A percentile compares a stretch with the other conserved stretches of the same genome.
Evolutionary conservation across 179 eudicot species (phyloP).

Genomic region (Gypsophila paniculata): DNA sequence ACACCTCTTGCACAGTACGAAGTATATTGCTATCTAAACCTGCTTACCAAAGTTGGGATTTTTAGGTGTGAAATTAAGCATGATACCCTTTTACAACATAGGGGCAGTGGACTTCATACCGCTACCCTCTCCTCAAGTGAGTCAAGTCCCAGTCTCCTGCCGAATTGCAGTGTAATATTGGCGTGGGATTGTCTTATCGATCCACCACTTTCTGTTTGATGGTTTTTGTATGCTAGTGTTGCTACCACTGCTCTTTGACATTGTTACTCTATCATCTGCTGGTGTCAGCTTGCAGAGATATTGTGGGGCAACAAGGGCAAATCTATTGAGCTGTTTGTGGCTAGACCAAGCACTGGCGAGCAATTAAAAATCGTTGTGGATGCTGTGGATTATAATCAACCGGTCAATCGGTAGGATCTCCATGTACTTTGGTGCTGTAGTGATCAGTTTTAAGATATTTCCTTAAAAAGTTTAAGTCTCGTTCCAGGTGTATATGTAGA

Average conservation of each 20-base stretch:
- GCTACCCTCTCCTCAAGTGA: no score
- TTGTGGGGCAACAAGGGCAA: slow-evolving; percentile 14
- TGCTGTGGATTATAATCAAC: slow-evolving; percentile 1
- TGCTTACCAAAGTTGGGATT: no score
- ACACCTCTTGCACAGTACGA: no score
- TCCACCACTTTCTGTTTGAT: no score
- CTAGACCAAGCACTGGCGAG: background rate
- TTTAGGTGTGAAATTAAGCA: no score
- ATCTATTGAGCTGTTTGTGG: slow-evolving; percentile 1
- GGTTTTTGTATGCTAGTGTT: background rate
- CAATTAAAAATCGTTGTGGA: background rate
- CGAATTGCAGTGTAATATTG: no score
- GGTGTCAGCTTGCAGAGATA: slow-evolving; percentile 7
- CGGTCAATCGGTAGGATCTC: slow-evolving; percentile 12
- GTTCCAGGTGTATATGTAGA: no score
- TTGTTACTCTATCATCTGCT: background rate
- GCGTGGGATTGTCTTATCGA: no score
- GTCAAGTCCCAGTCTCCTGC: no score
- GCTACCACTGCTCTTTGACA: background rate
- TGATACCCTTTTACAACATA: no score
- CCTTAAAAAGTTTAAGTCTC: background rate
- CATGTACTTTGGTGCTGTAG: background rate
- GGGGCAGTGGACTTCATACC: no score
- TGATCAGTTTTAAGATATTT: background rate
- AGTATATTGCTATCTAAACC: no score